Conservation (phyloP, 106 monocot species). For the Dendrobium nobile region DNA sequence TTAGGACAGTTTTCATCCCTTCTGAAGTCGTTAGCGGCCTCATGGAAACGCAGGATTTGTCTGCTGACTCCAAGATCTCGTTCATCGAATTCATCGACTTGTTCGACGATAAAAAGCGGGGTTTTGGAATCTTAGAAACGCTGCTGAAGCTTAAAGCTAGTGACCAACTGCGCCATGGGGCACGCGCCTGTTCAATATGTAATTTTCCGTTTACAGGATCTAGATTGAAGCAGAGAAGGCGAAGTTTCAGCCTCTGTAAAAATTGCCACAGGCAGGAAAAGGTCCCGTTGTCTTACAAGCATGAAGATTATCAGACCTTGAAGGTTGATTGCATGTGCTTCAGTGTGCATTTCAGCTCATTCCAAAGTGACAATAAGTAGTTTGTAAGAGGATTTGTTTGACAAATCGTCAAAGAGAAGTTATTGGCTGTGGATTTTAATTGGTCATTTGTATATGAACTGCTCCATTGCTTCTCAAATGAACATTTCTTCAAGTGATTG, state of each 20-base stretch:
- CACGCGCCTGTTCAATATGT: conserved; percentile 69
- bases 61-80: conserved; percentile 57
- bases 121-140: conserved; percentile 80
- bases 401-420: no score
- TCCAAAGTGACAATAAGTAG: not conserved
- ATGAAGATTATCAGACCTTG: conserved; percentile 83
- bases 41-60: conserved; percentile 66
- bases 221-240: conserved; percentile 78
- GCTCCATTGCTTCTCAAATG: no score
- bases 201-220: conserved; percentile 79
- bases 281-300: conserved; percentile 70
- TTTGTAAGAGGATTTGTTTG: no score
- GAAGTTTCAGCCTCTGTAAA: conserved; percentile 69
- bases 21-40: conserved; percentile 60
- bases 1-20: conserved; percentile 83
- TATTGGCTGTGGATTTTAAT: no score
- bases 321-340: conserved; percentile 91
- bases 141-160: conserved; percentile 81
- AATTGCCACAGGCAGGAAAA: conserved; percentile 91
- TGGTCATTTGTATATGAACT: no score
- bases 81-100: conserved; percentile 78
- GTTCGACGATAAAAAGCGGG: conserved; percentile 87
- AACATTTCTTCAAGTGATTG: no score
- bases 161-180: conserved; percentile 63
- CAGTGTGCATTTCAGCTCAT: conserved; percentile 45